Conservation (phyloP, 2,329 filamentous ascomycete species). For the Fonsecaea erecta region DNA sequence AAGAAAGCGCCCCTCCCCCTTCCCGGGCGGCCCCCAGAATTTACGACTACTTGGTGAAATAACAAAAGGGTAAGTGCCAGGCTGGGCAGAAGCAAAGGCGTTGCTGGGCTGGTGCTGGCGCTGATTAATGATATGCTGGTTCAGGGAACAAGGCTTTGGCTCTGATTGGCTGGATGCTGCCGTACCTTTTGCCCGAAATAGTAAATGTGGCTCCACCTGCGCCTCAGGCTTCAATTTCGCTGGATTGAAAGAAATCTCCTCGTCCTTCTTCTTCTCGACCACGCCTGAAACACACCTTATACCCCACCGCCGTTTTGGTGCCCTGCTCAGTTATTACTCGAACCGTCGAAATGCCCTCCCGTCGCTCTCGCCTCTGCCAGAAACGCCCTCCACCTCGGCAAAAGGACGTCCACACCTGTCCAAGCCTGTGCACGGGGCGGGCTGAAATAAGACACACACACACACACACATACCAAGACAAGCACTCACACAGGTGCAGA, state of each 20-base stretch:
- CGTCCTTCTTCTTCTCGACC: not conserved
- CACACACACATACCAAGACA: too few species aligned
- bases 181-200: constrained; percentile 16
- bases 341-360: not conserved
- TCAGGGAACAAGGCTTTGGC: constrained; percentile 14
- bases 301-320: not conserved
- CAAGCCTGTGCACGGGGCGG: not conserved
- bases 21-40: not conserved
- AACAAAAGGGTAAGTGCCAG: not conserved
- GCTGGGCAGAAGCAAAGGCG: not conserved
- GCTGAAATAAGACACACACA: not conserved
- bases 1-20: too few species aligned
- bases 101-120: not conserved
- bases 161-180: not conserved
- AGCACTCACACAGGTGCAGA: too few species aligned
- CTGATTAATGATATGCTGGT: constrained; percentile 19
- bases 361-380: not conserved
- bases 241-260: too few species aligned
- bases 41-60: not conserved
- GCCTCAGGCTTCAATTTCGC: not conserved
- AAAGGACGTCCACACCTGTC: not conserved
- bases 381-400: not conserved
- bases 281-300: not conserved
- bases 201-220: constrained; percentile 8
- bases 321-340: too few species aligned